Conservation (phyloP, 192 early-diverging fungal species). For the Entomortierella lignicola region DNA sequence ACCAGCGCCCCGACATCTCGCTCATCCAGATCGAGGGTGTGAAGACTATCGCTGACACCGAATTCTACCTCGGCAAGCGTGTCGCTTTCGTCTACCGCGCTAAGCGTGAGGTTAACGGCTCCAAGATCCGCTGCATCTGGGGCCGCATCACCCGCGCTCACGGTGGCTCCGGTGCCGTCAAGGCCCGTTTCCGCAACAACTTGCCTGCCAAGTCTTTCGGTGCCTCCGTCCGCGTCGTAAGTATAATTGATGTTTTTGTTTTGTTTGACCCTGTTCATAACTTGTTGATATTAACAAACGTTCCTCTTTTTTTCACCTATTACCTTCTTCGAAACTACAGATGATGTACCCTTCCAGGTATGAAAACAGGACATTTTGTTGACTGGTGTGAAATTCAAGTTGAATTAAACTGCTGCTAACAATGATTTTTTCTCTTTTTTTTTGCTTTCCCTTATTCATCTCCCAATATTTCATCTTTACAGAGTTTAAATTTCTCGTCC, state of each 20-base stretch:
- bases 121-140: conserved; percentile 98
- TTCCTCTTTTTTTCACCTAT: neutral
- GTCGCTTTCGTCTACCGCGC: conserved; percentile 98
- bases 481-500: conserved; percentile 51
- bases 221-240: conserved; percentile 90
- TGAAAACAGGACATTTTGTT: neutral
- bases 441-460: too few relatives aligned
- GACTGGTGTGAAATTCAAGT: neutral
- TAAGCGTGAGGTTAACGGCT: conserved; percentile 86
- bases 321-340: neutral
- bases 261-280: neutral
- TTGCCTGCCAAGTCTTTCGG: conserved; percentile 96
- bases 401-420: neutral
- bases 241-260: conserved; percentile 41
- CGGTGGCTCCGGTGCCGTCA: conserved; percentile 95
- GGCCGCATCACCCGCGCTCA: conserved; percentile 95
- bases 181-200: conserved; percentile 98
- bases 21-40: conserved; percentile 96
- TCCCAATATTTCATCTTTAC: too few relatives aligned
- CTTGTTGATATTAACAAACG: neutral
- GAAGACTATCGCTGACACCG: conserved; percentile 86
- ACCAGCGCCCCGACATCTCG: conserved; percentile 89
- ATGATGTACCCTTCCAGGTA: conserved; percentile 59
- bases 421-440: neutral
- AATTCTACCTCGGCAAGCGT: conserved; percentile 99